Evolutionary conservation across 148 eudicot species (phyloP), one percentile per base, ranked within the genome.

Genomic region (Agrostemma githago): DNA sequence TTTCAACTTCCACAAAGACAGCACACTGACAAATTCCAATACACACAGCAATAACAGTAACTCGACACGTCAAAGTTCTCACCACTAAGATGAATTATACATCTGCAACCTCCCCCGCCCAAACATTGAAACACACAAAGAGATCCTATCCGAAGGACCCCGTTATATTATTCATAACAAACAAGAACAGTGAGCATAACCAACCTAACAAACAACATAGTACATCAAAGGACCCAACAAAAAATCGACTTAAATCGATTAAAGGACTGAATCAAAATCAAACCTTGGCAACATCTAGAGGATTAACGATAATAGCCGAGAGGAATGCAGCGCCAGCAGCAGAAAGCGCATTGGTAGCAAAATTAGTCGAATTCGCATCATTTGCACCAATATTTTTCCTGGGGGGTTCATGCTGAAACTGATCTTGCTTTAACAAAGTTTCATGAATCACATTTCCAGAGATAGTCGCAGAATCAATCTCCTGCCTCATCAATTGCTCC

Each of bases 251-350:
- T 8, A 4, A 15, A 16, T 2, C 54, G 41, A 41, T 16, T 11
- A 38, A 21, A 64, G 40, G 37, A 2, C 4, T 40, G 7, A 62
- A 53, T 8, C 43, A 5, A 17, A 16, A 38, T 7, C 74, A 59
- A 11, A 84, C 99, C 96, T 95, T 95, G 74, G 86, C 99, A 76
- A 95, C 97, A 76, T 95, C 99, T 70, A 95, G 99, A 40, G 99
- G 99, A 65, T 95, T 95, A 62, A 95, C 96, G 74, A 95, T 74
- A 48, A 95, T 72, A 8, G 97, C 99, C 5, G 99, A 95, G 10
- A 95, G 86, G 21, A 95, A 74, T 3, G 99, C 96, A 9, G 99
- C 92, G 20, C 99, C 99, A 19, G 97, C 96, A 1, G 99, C 99
- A 0, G 97, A 90, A 20, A 92, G 82, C 3, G 92, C 92, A 76